Percentiles rank a stretch among this genome's conserved stretches.
Evolutionary conservation across 2,329 filamentous ascomycete genomes (phyloP).

Genomic region (Colletotrichum brevisporum): DNA sequence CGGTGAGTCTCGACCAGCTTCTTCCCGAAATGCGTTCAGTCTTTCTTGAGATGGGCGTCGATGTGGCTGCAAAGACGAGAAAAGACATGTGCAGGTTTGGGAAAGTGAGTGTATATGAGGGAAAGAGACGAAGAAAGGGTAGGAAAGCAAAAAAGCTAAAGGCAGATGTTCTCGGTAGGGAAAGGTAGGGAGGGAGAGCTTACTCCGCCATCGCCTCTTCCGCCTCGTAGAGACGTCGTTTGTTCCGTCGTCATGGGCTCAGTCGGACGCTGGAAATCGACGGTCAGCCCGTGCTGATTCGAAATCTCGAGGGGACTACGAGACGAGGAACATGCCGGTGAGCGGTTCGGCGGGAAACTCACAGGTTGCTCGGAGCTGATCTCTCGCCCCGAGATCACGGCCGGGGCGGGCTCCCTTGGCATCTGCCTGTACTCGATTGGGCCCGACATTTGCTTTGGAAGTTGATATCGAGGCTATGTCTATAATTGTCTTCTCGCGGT

Average conservation of each 20-base stretch:
- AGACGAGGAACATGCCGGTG: neutral
- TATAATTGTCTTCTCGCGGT: neutral
- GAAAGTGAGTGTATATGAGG: neutral
- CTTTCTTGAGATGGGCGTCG: neutral
- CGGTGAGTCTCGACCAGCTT: conserved; percentile 13
- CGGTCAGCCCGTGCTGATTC: conserved; percentile 1
- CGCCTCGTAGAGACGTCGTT: conserved; percentile 50
- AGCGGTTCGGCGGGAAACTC: conserved; percentile 41
- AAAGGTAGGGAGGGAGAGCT: conserved; percentile 31
- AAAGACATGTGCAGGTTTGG: conserved; percentile 5
- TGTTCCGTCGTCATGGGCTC: conserved; percentile 53
- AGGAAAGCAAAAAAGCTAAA: neutral
- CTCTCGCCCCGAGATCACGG: conserved; percentile 45
- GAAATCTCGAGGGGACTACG: neutral
- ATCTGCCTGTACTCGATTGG: conserved; percentile 46
- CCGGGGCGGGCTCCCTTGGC: conserved; percentile 51
- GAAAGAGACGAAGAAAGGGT: conserved; percentile 10
- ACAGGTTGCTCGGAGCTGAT: conserved; percentile 53
- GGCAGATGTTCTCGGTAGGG: neutral
- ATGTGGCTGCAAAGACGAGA: conserved; percentile 11
- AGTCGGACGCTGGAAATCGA: conserved; percentile 46
- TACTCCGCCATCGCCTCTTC: conserved; percentile 52
- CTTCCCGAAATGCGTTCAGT: too few species aligned
- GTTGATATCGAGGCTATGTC: neutral
- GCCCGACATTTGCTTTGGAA: conserved; percentile 24